A percentile compares a stretch with the other conserved stretches of the same genome.
These are phyloP conservation scores for Senna tora DNA, from an alignment of 306 rosid genomes.

Conservation along the genomic window DNA sequence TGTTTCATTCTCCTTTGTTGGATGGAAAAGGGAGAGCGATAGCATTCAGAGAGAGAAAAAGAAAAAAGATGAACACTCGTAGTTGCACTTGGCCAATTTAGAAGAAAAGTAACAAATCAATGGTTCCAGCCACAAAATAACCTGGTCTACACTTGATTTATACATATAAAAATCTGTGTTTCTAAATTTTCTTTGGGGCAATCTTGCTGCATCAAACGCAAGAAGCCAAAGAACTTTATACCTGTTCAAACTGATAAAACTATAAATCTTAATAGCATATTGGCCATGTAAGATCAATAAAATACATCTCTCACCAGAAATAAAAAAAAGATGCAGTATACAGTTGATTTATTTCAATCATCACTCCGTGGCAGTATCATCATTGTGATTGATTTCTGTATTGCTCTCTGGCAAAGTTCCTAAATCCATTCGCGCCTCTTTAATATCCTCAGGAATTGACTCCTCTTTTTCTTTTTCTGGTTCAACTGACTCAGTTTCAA, in stretches of 20 bases:
- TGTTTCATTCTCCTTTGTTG: not conserved
- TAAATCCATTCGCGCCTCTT: constrained; percentile 50
- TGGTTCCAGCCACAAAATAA: not conserved
- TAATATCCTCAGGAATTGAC: constrained; percentile 43
- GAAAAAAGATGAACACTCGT: not conserved
- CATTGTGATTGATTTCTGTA: constrained; percentile 42
- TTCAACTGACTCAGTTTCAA: constrained; percentile 42
- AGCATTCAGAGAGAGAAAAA: not conserved
- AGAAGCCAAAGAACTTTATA: constrained; percentile 22
- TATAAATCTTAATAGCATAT: constrained; percentile 24
- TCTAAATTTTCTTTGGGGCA: not conserved
- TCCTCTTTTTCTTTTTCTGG: constrained; percentile 40
- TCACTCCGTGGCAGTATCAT: constrained; percentile 48
- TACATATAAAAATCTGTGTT: not conserved
- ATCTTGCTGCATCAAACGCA: constrained; percentile 6
- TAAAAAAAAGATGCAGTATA: not conserved
- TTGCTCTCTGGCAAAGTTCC: constrained; percentile 53
- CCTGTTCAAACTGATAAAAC: not conserved
- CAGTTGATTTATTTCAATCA: constrained; percentile 30
- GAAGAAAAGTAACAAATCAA: not conserved
- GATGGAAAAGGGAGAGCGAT: not conserved
- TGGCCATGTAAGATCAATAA: constrained; percentile 11
- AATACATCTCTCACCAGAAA: constrained; percentile 18
- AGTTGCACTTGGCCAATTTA: not conserved
- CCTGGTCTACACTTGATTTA: not conserved